Evolutionary conservation across 2,329 filamentous ascomycete species (phyloP), one percentile per base, ranked within the genome.

Genomic region (Aspergillus tamarii): DNA sequence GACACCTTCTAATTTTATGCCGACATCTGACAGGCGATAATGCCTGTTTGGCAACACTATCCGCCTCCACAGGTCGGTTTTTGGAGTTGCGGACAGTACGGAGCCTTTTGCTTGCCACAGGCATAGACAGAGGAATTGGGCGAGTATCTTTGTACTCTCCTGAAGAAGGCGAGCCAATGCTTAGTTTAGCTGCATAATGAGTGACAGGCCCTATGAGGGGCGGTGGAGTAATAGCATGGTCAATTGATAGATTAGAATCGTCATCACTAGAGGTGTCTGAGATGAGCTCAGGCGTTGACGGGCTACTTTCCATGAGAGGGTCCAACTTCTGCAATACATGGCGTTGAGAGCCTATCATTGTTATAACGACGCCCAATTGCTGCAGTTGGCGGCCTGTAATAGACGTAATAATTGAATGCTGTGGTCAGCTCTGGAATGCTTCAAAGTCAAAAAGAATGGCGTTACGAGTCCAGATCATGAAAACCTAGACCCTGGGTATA

Each of bases 301-400:
- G 66, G 43, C 48, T 34, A 21, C 28, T 21, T 34, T 30, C 43
- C 26, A 32, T 16, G 5, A 26, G 55, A 11, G 43, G 50, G 16
- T 16, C 30, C 26, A 58, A 59, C 65, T 72, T 66, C 65, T 73
- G 69, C 23, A 69, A 69, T 60, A 71, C 73, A 59, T 68, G 70
- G 69, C 64, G 70, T n/a, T 46, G 26, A 23, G 55, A 23, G 36
- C 16, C n/a, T 34, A 50, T 28, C 46, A 55, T 53, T 48, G 34
- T 55, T 57, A 53, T 39, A 54, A 14, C 32, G 12, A 70, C 61
- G 8, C 30, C 26, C 23, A 60, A 23, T 3, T 10, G 11, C 21
- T 26, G 46, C 14, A 16, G 34, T 60, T 52, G 34, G 50, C 23
- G 4, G 45, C 46, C 19, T 12, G 57, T 52, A 52, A 48, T 52